Conservation (phyloP, 2,329 filamentous ascomycete genomes). For the Amphichorda felina region DNA sequence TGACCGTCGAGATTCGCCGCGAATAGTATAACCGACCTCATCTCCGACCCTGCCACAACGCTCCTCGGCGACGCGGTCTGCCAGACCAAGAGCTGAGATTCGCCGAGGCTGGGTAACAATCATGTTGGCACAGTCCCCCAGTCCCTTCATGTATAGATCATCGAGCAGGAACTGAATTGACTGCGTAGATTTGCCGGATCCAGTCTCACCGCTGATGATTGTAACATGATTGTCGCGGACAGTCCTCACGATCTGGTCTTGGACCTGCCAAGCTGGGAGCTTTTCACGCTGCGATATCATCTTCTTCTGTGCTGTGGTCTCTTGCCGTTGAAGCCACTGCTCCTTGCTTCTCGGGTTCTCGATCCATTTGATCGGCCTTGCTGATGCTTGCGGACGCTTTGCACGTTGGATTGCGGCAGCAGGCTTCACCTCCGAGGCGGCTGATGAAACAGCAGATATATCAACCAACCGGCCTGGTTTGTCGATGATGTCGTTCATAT, state of each 20-base stretch:
- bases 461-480: slow-evolving; percentile 75
- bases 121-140: slow-evolving; percentile 75
- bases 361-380: slow-evolving; percentile 52
- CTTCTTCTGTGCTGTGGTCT: slow-evolving; percentile 51
- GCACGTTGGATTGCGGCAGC: slow-evolving; percentile 12
- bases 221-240: slow-evolving; percentile 76
- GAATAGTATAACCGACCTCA: slow-evolving; percentile 85
- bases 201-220: slow-evolving; percentile 94
- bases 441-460: slow-evolving; percentile 67
- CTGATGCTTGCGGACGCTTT: slow-evolving; percentile 28
- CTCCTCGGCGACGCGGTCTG: slow-evolving; percentile 89
- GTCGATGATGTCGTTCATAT: slow-evolving; percentile 71
- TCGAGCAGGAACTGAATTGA: slow-evolving; percentile 94
- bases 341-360: slow-evolving; percentile 47
- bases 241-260: slow-evolving; percentile 62
- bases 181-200: slow-evolving; percentile 93
- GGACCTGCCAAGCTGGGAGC: slow-evolving; percentile 80
- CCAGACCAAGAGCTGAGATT: slow-evolving; percentile 87
- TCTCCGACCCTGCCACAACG: slow-evolving; percentile 70
- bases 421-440: slow-evolving; percentile 41
- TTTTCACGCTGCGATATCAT: slow-evolving; percentile 64
- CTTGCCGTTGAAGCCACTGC: slow-evolving; percentile 60
- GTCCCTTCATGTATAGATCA: slow-evolving; percentile 65
- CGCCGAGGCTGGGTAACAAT: slow-evolving; percentile 91
- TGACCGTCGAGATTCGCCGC: slow-evolving; percentile 73